phyloP scores from a whole-genome alignment of 148 eudicot species.

The Vaccinium corymbosum region DNA sequence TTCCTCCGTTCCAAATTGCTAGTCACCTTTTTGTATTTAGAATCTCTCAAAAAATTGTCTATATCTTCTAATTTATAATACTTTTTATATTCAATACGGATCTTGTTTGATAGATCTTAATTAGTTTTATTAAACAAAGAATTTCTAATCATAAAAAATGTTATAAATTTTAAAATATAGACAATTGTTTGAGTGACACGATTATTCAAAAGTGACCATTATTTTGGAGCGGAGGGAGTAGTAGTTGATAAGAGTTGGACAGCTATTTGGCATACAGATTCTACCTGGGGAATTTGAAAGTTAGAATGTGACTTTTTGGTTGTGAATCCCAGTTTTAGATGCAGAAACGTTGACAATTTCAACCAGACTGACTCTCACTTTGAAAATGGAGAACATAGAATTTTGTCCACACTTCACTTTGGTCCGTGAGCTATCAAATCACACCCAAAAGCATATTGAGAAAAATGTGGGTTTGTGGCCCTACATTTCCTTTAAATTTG shows the following conservation, averaged over 20 bases:
- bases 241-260: neutral
- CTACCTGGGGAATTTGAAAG: neutral
- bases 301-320: constrained; percentile 1
- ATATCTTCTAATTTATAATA: no score
- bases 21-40: no score
- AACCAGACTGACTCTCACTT: neutral
- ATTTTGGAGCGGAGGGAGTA: no score
- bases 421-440: constrained; percentile 9
- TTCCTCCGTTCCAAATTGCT: no score
- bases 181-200: no score
- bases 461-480: constrained; percentile 11
- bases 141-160: no score
- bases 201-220: no score
- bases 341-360: neutral
- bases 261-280: neutral
- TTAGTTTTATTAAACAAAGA: no score
- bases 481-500: neutral
- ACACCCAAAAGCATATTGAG: neutral
- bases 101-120: no score
- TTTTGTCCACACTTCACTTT: neutral
- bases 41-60: no score
- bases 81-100: no score
- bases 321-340: neutral
- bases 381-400: neutral
- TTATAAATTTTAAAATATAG: no score